Percentiles rank a stretch among this genome's conserved stretches.
phyloP scores from a whole-genome alignment of 2,329 filamentous ascomycete genomes.

The Diaporthe ampelina region DNA sequence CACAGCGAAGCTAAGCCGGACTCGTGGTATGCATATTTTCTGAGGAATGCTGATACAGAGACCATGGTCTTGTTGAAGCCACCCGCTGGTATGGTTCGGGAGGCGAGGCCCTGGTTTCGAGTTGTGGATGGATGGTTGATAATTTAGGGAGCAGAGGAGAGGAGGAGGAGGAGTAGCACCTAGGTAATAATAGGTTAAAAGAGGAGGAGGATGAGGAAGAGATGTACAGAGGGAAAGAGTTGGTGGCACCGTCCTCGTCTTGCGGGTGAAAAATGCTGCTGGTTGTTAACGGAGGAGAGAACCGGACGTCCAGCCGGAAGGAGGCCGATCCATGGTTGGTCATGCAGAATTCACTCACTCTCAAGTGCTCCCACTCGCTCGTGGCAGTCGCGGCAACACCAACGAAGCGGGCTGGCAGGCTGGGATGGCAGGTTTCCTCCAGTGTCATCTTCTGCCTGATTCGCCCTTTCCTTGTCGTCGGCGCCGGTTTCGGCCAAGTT shows the following conservation, averaged over 20 bases:
- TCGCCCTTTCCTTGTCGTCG: conserved; percentile 29
- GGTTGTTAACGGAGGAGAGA: neutral
- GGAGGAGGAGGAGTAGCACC: neutral
- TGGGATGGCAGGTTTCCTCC: neutral
- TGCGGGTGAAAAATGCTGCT: neutral
- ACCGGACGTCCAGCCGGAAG: neutral
- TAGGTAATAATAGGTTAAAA: no score
- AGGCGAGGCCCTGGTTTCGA: neutral
- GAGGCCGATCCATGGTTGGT: conserved; percentile 9
- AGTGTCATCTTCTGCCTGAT: neutral
- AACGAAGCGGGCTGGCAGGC: neutral
- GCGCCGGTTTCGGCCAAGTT: conserved; percentile 30
- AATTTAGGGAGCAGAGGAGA: neutral
- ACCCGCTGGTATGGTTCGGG: neutral
- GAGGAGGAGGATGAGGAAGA: neutral
- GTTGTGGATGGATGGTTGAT: neutral
- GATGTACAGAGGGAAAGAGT: no score
- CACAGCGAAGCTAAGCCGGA: conserved; percentile 64
- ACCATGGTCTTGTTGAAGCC: conserved; percentile 17
- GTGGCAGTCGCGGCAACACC: neutral
- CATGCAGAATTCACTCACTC: no score
- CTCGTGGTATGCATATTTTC: conserved; percentile 54
- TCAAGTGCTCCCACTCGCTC: no score
- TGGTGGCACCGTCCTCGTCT: neutral
- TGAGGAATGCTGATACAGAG: conserved; percentile 36